Evolutionary conservation across 192 early-diverging fungal genomes (phyloP).

Genomic region (Podila horticola): DNA sequence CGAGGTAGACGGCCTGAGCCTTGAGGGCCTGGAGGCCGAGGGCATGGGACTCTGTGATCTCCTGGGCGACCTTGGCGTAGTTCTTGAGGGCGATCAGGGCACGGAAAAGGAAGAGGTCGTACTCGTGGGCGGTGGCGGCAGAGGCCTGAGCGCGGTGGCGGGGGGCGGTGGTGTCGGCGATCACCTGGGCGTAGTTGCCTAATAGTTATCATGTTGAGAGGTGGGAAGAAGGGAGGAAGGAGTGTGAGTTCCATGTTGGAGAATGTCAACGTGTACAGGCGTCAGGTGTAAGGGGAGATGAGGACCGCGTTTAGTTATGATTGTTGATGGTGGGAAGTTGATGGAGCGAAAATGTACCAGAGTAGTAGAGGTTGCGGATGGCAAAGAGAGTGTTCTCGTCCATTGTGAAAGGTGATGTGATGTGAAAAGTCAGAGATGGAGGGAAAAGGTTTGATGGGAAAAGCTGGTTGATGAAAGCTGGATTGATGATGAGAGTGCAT

Average conservation of each 20-base stretch:
- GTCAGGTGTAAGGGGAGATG: not conserved
- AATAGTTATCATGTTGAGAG: not conserved
- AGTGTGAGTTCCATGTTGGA: too few species aligned
- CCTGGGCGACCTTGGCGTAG: slow-evolving; percentile 71
- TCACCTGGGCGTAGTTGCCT: slow-evolving; percentile 34
- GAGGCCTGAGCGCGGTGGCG: slow-evolving; percentile 75
- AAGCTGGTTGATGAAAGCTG: not conserved
- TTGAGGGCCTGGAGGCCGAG: slow-evolving; percentile 75
- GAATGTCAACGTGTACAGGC: not conserved
- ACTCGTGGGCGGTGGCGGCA: slow-evolving; percentile 63
- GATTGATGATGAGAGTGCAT: too few species aligned
- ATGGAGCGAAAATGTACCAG: slow-evolving; percentile 28
- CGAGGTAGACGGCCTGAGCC: slow-evolving; percentile 69
- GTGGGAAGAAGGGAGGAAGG: not conserved
- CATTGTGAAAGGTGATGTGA: slow-evolving; percentile 34
- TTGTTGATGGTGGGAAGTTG: not conserved
- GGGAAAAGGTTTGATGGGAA: not conserved
- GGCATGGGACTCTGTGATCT: slow-evolving; percentile 62
- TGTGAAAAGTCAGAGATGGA: not conserved
- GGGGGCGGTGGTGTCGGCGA: slow-evolving; percentile 49
- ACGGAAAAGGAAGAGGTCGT: slow-evolving; percentile 78
- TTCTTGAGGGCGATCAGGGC: slow-evolving; percentile 85
- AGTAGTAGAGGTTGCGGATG: slow-evolving; percentile 75
- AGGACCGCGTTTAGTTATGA: not conserved
- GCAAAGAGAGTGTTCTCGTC: slow-evolving; percentile 70